Base-by-base conservation (phyloP, 495 filamentous ascomycete species). In the Neurospora sp. region DNA sequence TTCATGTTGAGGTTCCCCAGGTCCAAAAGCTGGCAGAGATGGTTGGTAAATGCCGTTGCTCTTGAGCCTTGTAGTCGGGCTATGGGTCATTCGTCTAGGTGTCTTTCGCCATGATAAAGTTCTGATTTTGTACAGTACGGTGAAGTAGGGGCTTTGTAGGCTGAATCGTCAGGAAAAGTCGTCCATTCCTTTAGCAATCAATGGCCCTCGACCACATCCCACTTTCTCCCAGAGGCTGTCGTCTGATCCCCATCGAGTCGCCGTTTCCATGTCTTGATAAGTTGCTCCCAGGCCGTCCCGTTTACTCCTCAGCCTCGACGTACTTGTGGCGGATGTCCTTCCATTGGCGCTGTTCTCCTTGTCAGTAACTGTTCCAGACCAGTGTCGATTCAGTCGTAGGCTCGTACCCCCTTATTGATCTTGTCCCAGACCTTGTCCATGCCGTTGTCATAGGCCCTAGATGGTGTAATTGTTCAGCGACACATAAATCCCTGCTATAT, bases 311-410 rank as follows among this genome's bases (percentile, higher is more conserved):
- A 38, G 88, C 86, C 79, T 91, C 81, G 76, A 94, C 82, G 82
- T 98, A 99, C 80, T 88, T 90, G 80, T 89, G 83, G 82, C 96
- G 94, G 85, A 99, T 98, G 82, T 98, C 96, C 88, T 98, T 98
- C 96, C 96, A 99, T 95, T 98, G 96, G 77, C 96, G 93, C 93
- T 98, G 79, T 81, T 73, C 78, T 71, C 45, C 48, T 69, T 69
- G 77, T 82, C 73, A 85, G 83, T 71, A 74, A 72, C n/a, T 70
- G 28, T 39, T 28, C 59, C 71, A 38, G 37, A 34, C 34, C 10
- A 36, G 21, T 71, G 69, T 45, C 31, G 37, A 34, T 43, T 2
- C 4, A 31, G n/a, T 36, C 45, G 62, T 66, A 39, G 37, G 13
- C 11, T 71, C 39, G 66, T 93, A 97, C 95, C 75, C 95, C 95